phyloP scores from a whole-genome alignment of 2,329 filamentous ascomycete species.

The Mariannaea elegans region DNA sequence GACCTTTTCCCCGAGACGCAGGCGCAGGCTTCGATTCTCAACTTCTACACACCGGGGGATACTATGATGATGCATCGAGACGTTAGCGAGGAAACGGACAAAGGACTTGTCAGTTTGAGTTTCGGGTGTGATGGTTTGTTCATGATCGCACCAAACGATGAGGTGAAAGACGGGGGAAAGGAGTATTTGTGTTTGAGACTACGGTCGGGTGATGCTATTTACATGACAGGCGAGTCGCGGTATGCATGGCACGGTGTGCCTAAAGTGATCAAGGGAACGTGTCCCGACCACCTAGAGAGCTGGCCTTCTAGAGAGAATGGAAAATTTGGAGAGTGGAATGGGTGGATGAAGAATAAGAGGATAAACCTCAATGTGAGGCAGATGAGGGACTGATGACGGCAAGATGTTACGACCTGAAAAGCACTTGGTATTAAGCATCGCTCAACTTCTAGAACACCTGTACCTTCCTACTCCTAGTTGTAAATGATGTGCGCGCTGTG shows the following conservation, averaged over 20 bases:
- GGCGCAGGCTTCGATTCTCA: conserved; percentile 91
- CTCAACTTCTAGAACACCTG: not conserved
- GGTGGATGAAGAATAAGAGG: conserved; percentile 89
- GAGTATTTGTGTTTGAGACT: conserved; percentile 71
- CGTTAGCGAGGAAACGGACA: conserved; percentile 84
- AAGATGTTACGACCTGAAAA: not conserved
- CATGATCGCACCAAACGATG: conserved; percentile 73
- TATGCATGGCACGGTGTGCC: conserved; percentile 97
- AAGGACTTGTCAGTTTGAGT: conserved; percentile 84
- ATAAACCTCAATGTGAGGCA: conserved; percentile 94
- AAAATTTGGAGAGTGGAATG: conserved; percentile 74
- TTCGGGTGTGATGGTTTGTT: conserved; percentile 92
- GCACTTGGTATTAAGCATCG: not conserved
- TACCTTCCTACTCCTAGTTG: not conserved
- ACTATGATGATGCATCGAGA: conserved; percentile 94
- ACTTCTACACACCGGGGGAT: conserved; percentile 90
- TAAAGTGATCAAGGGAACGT: conserved; percentile 82
- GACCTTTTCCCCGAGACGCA: conserved; percentile 78
- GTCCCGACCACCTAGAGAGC: conserved; percentile 74
- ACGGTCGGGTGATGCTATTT: conserved; percentile 86
- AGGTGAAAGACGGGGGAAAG: conserved; percentile 48
- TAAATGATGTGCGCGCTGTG: not conserved
- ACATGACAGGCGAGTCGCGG: conserved; percentile 83
- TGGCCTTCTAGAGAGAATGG: conserved; percentile 72
- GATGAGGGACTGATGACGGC: conserved; percentile 68